These are phyloP conservation scores for Gleditsia sinensis DNA, from an alignment of 306 rosid genomes.

Conservation along the genomic window DNA sequence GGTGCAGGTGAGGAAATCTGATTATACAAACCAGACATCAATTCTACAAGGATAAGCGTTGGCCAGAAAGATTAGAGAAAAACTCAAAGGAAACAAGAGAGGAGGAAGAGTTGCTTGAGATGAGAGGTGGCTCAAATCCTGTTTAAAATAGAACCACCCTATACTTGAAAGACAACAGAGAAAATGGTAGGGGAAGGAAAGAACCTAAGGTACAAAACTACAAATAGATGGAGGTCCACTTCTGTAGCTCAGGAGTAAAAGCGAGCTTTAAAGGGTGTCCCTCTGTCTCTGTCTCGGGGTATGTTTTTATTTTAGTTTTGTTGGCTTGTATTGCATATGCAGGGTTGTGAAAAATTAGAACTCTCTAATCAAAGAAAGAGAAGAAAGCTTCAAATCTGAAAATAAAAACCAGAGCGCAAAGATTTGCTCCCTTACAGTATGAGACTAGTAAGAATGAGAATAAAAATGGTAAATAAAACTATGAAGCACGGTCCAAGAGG, in stretches of 20 bases:
- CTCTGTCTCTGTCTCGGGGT: conserved; percentile 37
- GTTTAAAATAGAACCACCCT: conserved; percentile 34
- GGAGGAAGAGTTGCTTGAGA: conserved; percentile 19
- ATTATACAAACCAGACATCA: conserved; percentile 53
- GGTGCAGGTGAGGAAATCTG: conserved; percentile 52
- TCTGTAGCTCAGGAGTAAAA: conserved; percentile 51
- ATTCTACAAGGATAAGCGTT: conserved; percentile 28
- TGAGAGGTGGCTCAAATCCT: conserved; percentile 19
- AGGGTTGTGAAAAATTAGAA: neutral
- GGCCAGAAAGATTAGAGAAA: conserved; percentile 19
- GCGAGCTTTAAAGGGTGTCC: conserved; percentile 45
- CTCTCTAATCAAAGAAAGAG: conserved; percentile 18
- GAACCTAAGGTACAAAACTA: conserved; percentile 38
- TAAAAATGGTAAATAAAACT: conserved; percentile 8
- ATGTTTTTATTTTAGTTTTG: conserved; percentile 42
- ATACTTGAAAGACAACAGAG: conserved; percentile 29
- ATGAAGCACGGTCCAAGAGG: conserved; percentile 25
- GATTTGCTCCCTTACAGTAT: neutral
- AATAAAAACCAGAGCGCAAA: neutral
- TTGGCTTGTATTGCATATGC: conserved; percentile 46
- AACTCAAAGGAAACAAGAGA: conserved; percentile 16
- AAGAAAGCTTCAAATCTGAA: neutral
- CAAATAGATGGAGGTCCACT: conserved; percentile 54
- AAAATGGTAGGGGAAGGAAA: conserved; percentile 30
- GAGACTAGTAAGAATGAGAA: conserved; percentile 16